Conservation (phyloP, 352 stramenopile species). For the Globisporangium sylvaticum region DNA sequence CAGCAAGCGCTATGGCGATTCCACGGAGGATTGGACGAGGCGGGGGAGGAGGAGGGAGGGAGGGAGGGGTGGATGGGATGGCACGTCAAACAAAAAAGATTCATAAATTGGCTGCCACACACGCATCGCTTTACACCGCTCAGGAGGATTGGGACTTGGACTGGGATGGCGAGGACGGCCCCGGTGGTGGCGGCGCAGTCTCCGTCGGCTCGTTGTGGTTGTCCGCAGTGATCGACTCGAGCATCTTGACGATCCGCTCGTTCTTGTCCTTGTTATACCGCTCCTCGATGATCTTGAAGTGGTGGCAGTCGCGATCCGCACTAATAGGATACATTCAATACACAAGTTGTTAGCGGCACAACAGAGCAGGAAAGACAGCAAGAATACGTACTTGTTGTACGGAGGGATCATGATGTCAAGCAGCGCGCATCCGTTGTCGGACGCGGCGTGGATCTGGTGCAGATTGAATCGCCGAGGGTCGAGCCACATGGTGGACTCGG, state of each 20-base stretch:
- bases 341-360: constrained; percentile 3
- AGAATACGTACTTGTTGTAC: constrained; percentile 69
- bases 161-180: not conserved
- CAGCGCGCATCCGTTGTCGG: constrained; percentile 67
- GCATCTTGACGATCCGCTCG: constrained; percentile 64
- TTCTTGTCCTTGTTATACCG: constrained; percentile 38
- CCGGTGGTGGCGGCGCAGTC: not conserved
- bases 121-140: not conserved
- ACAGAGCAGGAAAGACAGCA: not conserved
- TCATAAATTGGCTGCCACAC: constrained; percentile 4
- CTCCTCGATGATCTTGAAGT: constrained; percentile 68
- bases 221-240: constrained; percentile 63
- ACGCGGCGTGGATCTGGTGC: constrained; percentile 72
- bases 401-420: constrained; percentile 85
- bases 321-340: constrained; percentile 22
- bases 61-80: not conserved
- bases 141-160: not conserved
- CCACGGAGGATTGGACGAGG: not conserved
- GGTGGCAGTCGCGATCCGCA: constrained; percentile 72
- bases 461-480: constrained; percentile 80
- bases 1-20: too few relatives aligned
- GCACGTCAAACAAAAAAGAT: not conserved
- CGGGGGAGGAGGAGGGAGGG: not conserved
- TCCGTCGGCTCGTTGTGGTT: constrained; percentile 52
- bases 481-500: constrained; percentile 75